Conservation (phyloP, 257 asterid genomes). For the Solanum gracilifrons region DNA sequence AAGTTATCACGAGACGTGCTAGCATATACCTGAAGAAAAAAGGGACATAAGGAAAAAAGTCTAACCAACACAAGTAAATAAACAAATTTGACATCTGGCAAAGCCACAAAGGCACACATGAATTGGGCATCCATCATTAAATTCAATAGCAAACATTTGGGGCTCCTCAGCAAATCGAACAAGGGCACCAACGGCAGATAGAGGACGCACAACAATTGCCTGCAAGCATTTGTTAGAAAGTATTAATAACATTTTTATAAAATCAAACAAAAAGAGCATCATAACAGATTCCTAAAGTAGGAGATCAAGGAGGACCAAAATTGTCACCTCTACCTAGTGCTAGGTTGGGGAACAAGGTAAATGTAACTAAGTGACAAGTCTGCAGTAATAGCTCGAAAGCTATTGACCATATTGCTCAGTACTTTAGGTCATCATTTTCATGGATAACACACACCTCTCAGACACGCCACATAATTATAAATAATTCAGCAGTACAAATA, state of each 20-base stretch:
- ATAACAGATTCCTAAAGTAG: conserved; percentile 4
- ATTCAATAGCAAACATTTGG: conserved; percentile 97
- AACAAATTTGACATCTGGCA: background rate
- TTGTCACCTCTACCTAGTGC: background rate
- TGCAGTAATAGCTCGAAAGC: background rate
- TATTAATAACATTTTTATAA: background rate
- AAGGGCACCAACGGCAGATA: conserved; percentile 88
- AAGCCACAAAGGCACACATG: conserved; percentile 49
- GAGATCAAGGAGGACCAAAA: background rate
- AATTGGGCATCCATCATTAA: conserved; percentile 93
- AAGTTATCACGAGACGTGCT: conserved; percentile 96
- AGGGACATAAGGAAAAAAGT: conserved; percentile 8
- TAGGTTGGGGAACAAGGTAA: background rate
- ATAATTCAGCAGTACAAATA: background rate
- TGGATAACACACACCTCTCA: background rate
- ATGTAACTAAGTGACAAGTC: background rate
- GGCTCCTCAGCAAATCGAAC: conserved; percentile 99
- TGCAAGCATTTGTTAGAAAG: conserved; percentile 28
- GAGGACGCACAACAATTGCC: conserved; percentile 92
- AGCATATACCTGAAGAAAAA: conserved; percentile 79
- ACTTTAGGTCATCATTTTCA: background rate
- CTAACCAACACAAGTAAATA: conserved; percentile 2
- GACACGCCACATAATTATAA: background rate
- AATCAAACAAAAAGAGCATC: conserved; percentile 2
- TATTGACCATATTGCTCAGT: background rate